Base-by-base conservation (phyloP, 2,329 filamentous ascomycete species). In the Fusarium illudens region DNA sequence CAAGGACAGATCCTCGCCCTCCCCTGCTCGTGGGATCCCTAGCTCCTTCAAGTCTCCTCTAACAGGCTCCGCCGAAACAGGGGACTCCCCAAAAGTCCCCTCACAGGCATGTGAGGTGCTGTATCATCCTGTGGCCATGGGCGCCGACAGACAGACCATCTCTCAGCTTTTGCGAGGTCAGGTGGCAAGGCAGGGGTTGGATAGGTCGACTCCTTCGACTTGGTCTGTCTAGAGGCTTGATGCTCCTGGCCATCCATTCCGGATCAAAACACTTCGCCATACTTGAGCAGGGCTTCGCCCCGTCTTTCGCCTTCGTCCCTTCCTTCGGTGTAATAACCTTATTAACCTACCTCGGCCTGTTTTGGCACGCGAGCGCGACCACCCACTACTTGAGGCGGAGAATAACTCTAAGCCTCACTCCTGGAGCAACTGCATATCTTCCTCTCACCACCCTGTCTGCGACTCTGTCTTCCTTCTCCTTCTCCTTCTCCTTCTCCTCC, bases 361-460 rank as follows among this genome's bases (percentile, higher is more conserved):
- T 52, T 55, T 56, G 32, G 36, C 37, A 59, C 49, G 49, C 49
- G 49, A 54, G 37, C 49, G 36, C 20, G 20, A 17, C 29, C 15
- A 22, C 9, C 33, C 32, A 22, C 34, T 52, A 59, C 58, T 62
- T 58, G 54, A 59, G 59, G 65, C 65, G 65, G 62, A 68, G 57
- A 68, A 56, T 25, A 62, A 42, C 50, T 69, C 65, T 56, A 63
- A 68, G 65, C 65, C 65, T 66, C 44, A 33, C 19, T 22, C 10
- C 48, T 68, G 51, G 20, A 65, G 39, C 22, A 39, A 49, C 36
- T 55, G 42, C 51, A 58, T 64, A 48, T 44, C 50, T 62, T 39
- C 39, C 25, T 55, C 61, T 65, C 36, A 68, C 57, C 20, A 20
- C 49, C 36, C 48, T 46, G 55, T 20, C 30, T 30, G 42, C 27